Evolutionary conservation across 2,329 filamentous ascomycete genomes (phyloP).

Genomic region (Sclerotinia glacialis): DNA sequence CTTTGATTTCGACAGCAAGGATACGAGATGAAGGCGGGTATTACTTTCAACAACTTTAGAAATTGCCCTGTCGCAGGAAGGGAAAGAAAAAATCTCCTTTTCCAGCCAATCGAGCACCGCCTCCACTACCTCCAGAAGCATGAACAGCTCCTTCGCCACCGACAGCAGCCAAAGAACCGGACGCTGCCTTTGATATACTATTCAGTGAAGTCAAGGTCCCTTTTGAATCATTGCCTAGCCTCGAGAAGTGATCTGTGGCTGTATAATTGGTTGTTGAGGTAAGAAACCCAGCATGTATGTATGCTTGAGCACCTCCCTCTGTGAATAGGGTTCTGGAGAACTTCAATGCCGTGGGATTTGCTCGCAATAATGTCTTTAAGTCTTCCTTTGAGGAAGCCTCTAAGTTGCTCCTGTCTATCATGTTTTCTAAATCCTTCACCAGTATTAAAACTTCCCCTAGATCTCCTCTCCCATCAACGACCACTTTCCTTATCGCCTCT

Average conservation of each 20-base stretch:
- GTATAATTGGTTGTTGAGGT: conserved; percentile 47
- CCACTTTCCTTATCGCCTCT: conserved; percentile 59
- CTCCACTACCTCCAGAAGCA: conserved; percentile 54
- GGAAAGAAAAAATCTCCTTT: conserved; percentile 50
- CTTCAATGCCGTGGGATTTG: conserved; percentile 49
- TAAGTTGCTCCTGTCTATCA: conserved; percentile 45
- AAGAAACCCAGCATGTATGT: conserved; percentile 66
- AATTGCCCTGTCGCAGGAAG: conserved; percentile 66
- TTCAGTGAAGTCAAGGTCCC: conserved; percentile 60
- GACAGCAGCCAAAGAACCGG: conserved; percentile 66
- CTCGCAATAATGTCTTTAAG: conserved; percentile 52
- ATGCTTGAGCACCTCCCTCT: conserved; percentile 50
- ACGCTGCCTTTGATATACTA: conserved; percentile 61
- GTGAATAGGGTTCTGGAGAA: conserved; percentile 44
- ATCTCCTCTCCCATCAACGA: conserved; percentile 55
- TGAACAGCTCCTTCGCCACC: conserved; percentile 66
- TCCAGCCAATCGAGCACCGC: conserved; percentile 33
- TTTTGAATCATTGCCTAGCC: conserved; percentile 42
- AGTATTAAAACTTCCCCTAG: conserved; percentile 65
- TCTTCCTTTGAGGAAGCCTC: conserved; percentile 47
- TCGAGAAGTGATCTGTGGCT: conserved; percentile 44
- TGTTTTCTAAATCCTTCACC: conserved; percentile 52
- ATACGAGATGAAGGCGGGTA: conserved; percentile 60
- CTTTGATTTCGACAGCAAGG: conserved; percentile 56
- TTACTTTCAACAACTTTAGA: conserved; percentile 62